These are phyloP conservation scores for Echeveria elegans DNA, from an alignment of 164 flowering plant genomes.

Conservation along the genomic window DNA sequence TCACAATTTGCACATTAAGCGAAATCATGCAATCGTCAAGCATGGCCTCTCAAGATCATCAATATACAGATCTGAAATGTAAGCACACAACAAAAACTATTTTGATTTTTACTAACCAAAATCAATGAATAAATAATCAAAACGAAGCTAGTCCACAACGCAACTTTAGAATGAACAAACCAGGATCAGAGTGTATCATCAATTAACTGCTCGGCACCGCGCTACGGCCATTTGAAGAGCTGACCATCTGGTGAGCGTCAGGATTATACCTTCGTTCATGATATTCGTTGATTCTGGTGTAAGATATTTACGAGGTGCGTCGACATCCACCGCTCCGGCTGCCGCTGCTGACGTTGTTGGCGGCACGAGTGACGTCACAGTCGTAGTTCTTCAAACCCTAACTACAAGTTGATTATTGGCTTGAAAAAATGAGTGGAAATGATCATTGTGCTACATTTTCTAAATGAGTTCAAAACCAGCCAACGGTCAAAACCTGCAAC, in stretches of 20 bases:
- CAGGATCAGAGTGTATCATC: constrained; percentile 22
- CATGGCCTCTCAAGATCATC: constrained; percentile 9
- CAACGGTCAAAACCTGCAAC: no score
- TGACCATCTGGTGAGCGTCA: constrained; percentile 27
- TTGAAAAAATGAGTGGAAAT: no score
- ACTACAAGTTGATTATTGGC: no score
- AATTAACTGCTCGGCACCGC: constrained; percentile 14
- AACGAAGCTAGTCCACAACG: neutral
- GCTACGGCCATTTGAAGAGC: constrained; percentile 31
- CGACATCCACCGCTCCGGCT: neutral
- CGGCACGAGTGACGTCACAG: neutral
- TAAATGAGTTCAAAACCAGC: no score
- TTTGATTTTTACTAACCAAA: no score
- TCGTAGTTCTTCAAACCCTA: no score
- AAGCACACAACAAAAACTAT: no score
- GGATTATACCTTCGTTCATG: constrained; percentile 21
- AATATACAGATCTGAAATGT: constrained; percentile 3
- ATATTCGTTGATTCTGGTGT: neutral
- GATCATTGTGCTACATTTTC: no score
- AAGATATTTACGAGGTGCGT: neutral
- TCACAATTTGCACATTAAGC: constrained; percentile 22
- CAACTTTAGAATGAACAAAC: constrained; percentile 28
- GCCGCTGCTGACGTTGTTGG: neutral
- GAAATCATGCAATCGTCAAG: constrained; percentile 23
- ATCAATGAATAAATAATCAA: neutral